phyloP scores from a whole-genome alignment of 108 stramenopile genomes.

The Bacterosira constricta region DNA sequence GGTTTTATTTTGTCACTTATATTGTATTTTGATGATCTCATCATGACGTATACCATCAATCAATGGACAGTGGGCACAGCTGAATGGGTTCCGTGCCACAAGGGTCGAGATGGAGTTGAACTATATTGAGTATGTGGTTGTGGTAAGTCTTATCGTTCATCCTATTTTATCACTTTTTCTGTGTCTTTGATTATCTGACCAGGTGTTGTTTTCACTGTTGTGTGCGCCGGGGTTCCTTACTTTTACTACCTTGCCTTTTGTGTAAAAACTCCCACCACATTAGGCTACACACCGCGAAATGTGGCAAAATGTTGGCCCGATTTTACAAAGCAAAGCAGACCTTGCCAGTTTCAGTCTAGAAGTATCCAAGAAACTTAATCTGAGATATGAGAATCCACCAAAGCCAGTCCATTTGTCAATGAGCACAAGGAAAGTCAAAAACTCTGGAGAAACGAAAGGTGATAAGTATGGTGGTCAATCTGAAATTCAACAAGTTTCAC shows the following conservation, averaged over 20 bases:
- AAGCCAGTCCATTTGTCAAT: constrained; percentile 44
- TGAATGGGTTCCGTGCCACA: constrained; percentile 52
- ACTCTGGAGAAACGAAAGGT: too few species aligned
- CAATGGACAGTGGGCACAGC: constrained; percentile 28
- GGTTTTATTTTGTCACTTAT: neutral
- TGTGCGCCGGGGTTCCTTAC: neutral
- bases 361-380: constrained; percentile 46
- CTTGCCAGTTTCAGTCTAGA: constrained; percentile 47
- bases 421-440: neutral
- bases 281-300: constrained; percentile 45
- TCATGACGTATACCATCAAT: neutral
- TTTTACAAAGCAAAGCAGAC: constrained; percentile 44
- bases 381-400: constrained; percentile 39
- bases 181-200: neutral
- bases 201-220: too few species aligned
- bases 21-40: neutral
- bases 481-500: too few species aligned
- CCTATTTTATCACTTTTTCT: neutral
- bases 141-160: neutral
- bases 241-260: constrained; percentile 5
- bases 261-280: too few species aligned
- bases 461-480: too few species aligned
- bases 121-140: constrained; percentile 51
- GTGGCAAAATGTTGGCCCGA: constrained; percentile 56
- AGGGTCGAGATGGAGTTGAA: constrained; percentile 51